Base-by-base conservation (phyloP, 2,329 filamentous ascomycete species). In the Cordyceps farinosa region DNA sequence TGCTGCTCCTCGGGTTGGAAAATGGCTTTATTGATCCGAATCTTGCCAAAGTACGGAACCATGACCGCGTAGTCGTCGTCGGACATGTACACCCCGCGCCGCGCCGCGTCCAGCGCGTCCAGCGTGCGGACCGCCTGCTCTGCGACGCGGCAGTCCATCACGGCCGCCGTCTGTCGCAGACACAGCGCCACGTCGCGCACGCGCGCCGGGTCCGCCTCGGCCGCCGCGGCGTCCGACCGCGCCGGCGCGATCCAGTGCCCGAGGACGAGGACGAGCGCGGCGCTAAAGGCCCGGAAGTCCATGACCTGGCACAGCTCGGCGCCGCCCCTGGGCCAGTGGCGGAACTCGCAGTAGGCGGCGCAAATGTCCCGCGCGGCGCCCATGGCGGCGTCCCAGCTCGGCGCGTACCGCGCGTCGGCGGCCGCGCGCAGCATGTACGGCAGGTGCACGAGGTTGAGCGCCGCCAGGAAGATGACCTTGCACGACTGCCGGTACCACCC, bases 221-320 rank as follows among this genome's bases (percentile, higher is more conserved):
- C 27, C 10, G 36, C 34, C 17, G 11, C 29, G 13, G 29, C 10
- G 38, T 17, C 36, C 66, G 53, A 11, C 27, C 62, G 2, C 73
- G 66, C 65, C 30, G 69, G 67, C 8, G 73, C 74, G 48, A 79
- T 69, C 15, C 81, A 66, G 59, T 80, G 61, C 1, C 61, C 76
- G 40, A 81, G 69, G 3, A 78, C 68, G 5, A 83, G 66, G 1
- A 81, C 70, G 67, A 81, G 75, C 15, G 78, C 75, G 4, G 77
- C 75, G 1, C 73, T 80, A 65, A 83, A 82, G 2, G 75, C 75
- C 58, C 78, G 71, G 56, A 82, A 83, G 64, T 83, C 80, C 53
- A 79, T 72, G 42, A 81, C 66, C 51, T 81, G 80, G 69, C 80
- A 81, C 10, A 77, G 68, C 56, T 66, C 9, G 62, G 38, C 22